Evolutionary conservation across 352 stramenopile species (phyloP).

Genomic region (Globisporangium irregulare): DNA sequence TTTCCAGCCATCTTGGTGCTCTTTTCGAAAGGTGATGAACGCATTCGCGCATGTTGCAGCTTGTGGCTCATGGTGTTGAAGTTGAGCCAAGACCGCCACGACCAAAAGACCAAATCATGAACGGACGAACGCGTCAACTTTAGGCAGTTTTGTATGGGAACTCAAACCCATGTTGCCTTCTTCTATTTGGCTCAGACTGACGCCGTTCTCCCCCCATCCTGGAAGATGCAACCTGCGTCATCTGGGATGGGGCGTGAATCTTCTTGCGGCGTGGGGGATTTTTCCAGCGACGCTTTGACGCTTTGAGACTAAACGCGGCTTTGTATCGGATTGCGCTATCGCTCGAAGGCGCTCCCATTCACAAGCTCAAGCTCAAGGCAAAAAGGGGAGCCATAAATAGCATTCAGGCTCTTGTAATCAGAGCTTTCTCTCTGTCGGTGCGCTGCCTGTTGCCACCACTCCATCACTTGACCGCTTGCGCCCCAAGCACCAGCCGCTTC

Average conservation of each 20-base stretch:
- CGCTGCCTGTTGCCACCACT: neutral
- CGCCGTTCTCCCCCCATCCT: neutral
- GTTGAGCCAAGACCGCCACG: neutral
- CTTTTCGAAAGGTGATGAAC: neutral
- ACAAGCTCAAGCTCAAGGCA: neutral
- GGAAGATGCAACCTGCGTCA: neutral
- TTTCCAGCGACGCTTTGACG: neutral
- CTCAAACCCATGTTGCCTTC: neutral
- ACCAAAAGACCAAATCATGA: neutral
- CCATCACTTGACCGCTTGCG: neutral
- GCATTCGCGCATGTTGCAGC: neutral
- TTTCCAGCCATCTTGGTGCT: too few relatives aligned
- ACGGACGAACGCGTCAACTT: neutral
- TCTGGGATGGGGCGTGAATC: slow-evolving; percentile 8
- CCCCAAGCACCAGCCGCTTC: neutral
- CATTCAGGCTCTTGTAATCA: neutral
- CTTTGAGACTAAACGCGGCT: slow-evolving; percentile 10
- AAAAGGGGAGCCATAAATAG: slow-evolving; percentile 3
- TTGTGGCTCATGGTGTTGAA: neutral
- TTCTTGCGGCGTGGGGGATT: neutral
- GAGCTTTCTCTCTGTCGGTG: neutral
- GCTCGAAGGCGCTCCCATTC: neutral
- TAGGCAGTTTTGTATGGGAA: neutral
- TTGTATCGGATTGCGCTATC: slow-evolving; percentile 9
- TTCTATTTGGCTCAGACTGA: neutral